A percentile compares a stretch with the other conserved stretches of the same genome.
These are phyloP conservation scores for Helichrysum umbraculigerum DNA, from an alignment of 129 eudicot genomes.

Conservation along the genomic window DNA sequence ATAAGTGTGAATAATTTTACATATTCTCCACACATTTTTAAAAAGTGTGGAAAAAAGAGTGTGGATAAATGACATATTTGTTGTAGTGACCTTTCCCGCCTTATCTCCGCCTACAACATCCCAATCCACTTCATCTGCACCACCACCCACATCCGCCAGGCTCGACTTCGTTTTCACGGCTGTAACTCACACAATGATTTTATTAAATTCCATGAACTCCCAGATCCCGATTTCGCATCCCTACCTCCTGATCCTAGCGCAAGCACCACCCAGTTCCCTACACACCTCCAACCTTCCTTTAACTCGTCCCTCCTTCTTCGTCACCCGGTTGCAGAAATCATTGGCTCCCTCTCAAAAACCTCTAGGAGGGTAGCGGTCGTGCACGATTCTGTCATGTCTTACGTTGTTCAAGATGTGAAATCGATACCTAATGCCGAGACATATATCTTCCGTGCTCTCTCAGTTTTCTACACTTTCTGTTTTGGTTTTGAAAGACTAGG, in stretches of 20 bases:
- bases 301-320: conserved; percentile 35
- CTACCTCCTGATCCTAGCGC: conserved; percentile 15
- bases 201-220: conserved; percentile 46
- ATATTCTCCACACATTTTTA: too few species aligned
- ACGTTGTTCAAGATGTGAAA: conserved; percentile 43
- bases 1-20: too few species aligned
- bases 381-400: conserved; percentile 45
- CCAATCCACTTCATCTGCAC: conserved; percentile 43
- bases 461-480: conserved; percentile 20
- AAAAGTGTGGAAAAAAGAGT: too few species aligned
- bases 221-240: conserved; percentile 21
- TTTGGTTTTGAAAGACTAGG: conserved; percentile 15
- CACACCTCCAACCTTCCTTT: conserved; percentile 35
- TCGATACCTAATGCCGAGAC: conserved; percentile 47
- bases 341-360: conserved; percentile 27
- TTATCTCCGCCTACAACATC: conserved; percentile 48
- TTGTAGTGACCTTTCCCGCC: conserved; percentile 54
- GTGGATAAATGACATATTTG: too few species aligned
- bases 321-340: conserved; percentile 26
- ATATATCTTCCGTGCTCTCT: conserved; percentile 35
- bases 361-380: conserved; percentile 32
- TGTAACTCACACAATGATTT: conserved; percentile 12
- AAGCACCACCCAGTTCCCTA: conserved; percentile 32
- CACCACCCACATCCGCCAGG: conserved; percentile 46
- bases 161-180: conserved; percentile 38